Evolutionary conservation across 2,329 filamentous ascomycete species (phyloP).

Genomic region (Raffaelea albimanens): DNA sequence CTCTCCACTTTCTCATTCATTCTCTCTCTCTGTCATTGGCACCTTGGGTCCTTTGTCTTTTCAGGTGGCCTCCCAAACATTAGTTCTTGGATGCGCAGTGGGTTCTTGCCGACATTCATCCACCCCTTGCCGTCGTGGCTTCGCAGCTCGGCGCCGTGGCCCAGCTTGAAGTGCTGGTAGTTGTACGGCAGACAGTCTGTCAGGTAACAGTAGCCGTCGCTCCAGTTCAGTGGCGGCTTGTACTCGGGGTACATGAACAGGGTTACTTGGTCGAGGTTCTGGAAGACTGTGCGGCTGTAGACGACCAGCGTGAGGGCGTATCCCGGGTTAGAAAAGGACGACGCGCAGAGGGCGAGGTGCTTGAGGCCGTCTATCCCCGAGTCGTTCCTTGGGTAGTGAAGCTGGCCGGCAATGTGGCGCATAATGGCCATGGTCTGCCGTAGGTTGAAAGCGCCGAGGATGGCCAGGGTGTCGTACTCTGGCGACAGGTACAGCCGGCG

Average conservation of each 20-base stretch:
- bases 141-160: slow-evolving; percentile 6
- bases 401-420: background rate
- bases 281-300: slow-evolving; percentile 9
- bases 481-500: slow-evolving; percentile 22
- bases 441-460: slow-evolving; percentile 21
- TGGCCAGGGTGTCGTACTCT: slow-evolving; percentile 19
- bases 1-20: no score
- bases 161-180: slow-evolving; percentile 8
- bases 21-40: no score
- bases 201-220: slow-evolving; percentile 6
- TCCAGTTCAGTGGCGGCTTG: slow-evolving; percentile 4
- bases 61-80: slow-evolving; percentile 10
- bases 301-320: slow-evolving; percentile 3
- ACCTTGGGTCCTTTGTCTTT: no score
- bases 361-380: background rate
- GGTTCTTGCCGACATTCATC: slow-evolving; percentile 7
- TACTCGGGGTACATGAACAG: slow-evolving; percentile 7
- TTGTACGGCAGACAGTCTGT: slow-evolving; percentile 9
- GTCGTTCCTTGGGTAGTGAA: no score
- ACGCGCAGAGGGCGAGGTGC: slow-evolving; percentile 3
- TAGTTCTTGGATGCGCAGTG: slow-evolving; percentile 7
- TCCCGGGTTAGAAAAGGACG: slow-evolving; percentile 4
- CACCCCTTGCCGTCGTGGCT: background rate
- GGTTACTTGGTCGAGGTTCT: slow-evolving; percentile 8
- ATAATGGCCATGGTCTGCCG: slow-evolving; percentile 5